These are phyloP conservation scores for Cutaneotrichosporon cutaneum DNA, from an alignment of 1,284 basidiomycete genomes.

Conservation along the genomic window DNA sequence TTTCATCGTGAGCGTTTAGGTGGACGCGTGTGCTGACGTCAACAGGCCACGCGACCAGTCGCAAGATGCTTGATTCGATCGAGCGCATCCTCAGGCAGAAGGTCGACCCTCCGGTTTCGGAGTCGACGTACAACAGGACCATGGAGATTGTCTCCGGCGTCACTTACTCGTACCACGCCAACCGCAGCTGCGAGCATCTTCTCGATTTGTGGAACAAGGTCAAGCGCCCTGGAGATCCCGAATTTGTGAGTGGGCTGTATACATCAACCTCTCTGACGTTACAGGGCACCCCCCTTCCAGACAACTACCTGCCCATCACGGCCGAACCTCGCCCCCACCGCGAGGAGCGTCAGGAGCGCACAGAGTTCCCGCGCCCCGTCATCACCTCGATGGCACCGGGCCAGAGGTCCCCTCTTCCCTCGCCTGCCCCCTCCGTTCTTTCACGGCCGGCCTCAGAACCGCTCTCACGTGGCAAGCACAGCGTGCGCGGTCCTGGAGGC, in stretches of 20 bases:
- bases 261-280: constrained; percentile 11
- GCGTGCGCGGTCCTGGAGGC: not conserved
- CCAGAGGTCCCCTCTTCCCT: constrained; percentile 5
- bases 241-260: constrained; percentile 36
- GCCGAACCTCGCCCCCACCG: constrained; percentile 5
- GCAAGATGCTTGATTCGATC: constrained; percentile 42
- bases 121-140: constrained; percentile 8
- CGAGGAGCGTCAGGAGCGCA: constrained; percentile 9
- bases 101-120: constrained; percentile 12
- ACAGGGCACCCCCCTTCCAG: constrained; percentile 44
- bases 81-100: constrained; percentile 29
- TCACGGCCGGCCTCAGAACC: constrained; percentile 16
- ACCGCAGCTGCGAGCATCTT: constrained; percentile 47
- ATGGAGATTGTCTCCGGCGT: constrained; percentile 42
- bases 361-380: not conserved
- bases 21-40: constrained; percentile 11
- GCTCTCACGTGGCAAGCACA: constrained; percentile 3
- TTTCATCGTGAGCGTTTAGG: constrained; percentile 39
- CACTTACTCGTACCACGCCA: constrained; percentile 40
- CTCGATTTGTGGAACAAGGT: constrained; percentile 48
- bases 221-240: constrained; percentile 46
- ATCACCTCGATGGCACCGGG: not conserved
- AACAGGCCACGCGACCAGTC: constrained; percentile 41
- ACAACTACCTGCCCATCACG: constrained; percentile 25
- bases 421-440: constrained; percentile 11